Evolutionary conservation across 805 yeast species (phyloP), one percentile per base, ranked within the genome.

Genomic region (Cyberlindnera bimundalis): DNA sequence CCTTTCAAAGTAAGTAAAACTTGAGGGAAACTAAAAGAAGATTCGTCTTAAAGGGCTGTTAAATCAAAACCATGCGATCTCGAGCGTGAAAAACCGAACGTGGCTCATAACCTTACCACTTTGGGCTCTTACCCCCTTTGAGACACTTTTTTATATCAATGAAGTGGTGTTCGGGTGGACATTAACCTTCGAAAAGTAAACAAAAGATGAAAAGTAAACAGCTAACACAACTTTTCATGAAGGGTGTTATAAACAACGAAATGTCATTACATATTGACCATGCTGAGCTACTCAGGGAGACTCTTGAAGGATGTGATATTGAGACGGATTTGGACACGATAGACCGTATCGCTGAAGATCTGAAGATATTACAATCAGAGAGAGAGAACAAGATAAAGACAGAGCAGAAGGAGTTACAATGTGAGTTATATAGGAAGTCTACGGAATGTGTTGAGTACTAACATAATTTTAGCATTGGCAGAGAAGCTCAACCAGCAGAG

Each of bases 291-390:
- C 55, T 73, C 16, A 60, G 65, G 39, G 63, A 68, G 23, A 67
- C 77, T 1, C 61, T 67, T 4, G 76, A 71, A 29, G 68, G 67
- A n/a, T 71, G 73, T 39, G 76, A 75, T 43, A 68, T 75, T 6
- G 73, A 72, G 47, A 72, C 76, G 1, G 82, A 78, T 46, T 49
- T 76, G 28, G 62, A 62, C 20, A 67, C 73, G 2, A 53, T 76
- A 2, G 70, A 70, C 33, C 55, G 73, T 27, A 71, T 74, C 15
- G 66, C 68, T 9, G 71, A 64, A 12, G 61, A 65, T 36, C 53
- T 70, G 13, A 43, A 48, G 14, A 44, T 60, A 18, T 55, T 73
- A 11, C 46, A 59, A 17, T 42, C 46, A 10, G 53, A 54, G 16
- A 58, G 76, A 35, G 56, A 51, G 10, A 58, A 57, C 20, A 49